A percentile compares a stretch with the other conserved stretches of the same genome.
Conservation (phyloP, 352 stramenopile genomes). For the Pythium rishiriense region DNA sequence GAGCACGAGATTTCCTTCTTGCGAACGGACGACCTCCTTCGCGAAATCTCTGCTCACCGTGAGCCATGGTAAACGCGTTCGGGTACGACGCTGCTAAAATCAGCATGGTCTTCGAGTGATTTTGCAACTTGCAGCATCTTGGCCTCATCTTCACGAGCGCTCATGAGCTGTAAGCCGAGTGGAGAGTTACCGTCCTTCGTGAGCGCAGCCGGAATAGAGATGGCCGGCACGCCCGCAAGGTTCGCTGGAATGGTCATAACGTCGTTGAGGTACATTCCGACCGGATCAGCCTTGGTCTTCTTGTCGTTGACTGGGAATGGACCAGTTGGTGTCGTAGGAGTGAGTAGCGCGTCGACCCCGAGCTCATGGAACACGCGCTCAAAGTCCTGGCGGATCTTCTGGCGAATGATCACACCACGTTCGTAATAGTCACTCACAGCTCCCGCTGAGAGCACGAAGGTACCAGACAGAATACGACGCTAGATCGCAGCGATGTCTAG, state of each 20-base stretch:
- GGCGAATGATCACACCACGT: constrained; percentile 73
- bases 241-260: constrained; percentile 92
- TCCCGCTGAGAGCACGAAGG: constrained; percentile 86
- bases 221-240: constrained; percentile 82
- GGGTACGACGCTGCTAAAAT: constrained; percentile 49
- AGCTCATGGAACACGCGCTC: constrained; percentile 52
- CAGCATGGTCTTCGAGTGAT: constrained; percentile 58
- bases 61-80: constrained; percentile 48
- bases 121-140: constrained; percentile 61
- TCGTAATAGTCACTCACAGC: constrained; percentile 92
- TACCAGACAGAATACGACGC: constrained; percentile 90
- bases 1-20: no score
- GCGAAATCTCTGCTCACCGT: constrained; percentile 26
- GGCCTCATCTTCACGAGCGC: constrained; percentile 57
- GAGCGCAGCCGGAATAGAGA: constrained; percentile 76
- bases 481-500: constrained; percentile 15
- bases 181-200: constrained; percentile 58
- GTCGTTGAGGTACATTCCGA: constrained; percentile 91
- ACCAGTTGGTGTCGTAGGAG: constrained; percentile 81
- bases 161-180: constrained; percentile 83
- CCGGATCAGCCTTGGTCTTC: constrained; percentile 61
- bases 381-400: constrained; percentile 82
- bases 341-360: constrained; percentile 83
- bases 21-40: no score
- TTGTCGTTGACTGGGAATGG: constrained; percentile 69